Base-by-base conservation (phyloP, 2,329 filamentous ascomycete species). In the Aspergillus terreus region DNA sequence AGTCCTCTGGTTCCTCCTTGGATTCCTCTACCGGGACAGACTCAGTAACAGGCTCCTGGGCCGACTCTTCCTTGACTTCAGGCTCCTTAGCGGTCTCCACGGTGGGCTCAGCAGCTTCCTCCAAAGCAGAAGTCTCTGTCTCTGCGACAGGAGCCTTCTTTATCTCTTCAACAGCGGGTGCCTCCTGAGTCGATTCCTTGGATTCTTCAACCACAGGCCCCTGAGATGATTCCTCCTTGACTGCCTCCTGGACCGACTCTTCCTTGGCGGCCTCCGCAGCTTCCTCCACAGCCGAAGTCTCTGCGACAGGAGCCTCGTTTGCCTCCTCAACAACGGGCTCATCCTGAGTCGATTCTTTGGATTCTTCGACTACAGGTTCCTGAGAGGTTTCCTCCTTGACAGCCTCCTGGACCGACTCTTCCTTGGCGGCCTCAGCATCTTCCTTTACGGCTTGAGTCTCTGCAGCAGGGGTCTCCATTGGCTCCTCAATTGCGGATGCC, bases 321-420 rank as follows among this genome's bases (percentile, higher is more conserved):
- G 32, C 4, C 15, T 27, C 17, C 15, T 46, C 43, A 9, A 17
- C 43, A 12, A 21, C 43, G 11, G 43, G 15, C 25, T 5, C n/a
- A 17, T 44, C 44, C 4, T 17, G 21, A 9, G 42, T 33, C 4
- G 40, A 14, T 6, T 44, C 30, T 46, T 47, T 44, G 17, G 19
- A 19, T 25, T 51, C 49, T 19, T 53, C 46, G 27, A 36, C 32
- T 11, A 35, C 19, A 2, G 47, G 44, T 4, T 46, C 23, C 32
- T 54, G 47, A 14, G 33, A 46, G 15, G 12, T 25, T 21, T 59
- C 44, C 19, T 35, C 23, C n/a, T 46, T 17, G 32, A 17, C 30
- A 6, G 23, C 19, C 6, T 35, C 44, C 35, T 48, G 9, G 11
- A 35, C 21, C 21, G 25, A 5, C 25, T 48, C 46, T 42, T 42